phyloP scores from a whole-genome alignment of 176 grass and related monocot genomes.

The Eleusine coracana region DNA sequence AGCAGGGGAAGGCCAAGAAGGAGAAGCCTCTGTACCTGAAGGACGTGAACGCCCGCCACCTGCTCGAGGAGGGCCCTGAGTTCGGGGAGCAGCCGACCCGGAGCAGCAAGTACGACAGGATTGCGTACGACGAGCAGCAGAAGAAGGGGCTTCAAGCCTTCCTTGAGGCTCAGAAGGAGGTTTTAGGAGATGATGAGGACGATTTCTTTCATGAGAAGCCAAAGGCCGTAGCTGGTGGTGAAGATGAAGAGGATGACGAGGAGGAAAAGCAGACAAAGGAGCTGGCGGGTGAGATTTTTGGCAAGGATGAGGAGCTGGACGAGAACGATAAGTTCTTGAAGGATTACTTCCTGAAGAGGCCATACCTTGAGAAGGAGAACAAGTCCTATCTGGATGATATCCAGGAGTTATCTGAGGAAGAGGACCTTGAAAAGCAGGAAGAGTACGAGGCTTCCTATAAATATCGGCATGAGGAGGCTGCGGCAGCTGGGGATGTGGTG shows the following conservation, averaged over 20 bases:
- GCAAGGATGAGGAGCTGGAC: constrained; percentile 68
- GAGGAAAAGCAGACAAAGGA: constrained; percentile 53
- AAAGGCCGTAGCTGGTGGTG: neutral
- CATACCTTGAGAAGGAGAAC: constrained; percentile 52
- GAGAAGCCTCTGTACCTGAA: constrained; percentile 66
- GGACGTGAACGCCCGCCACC: constrained; percentile 76
- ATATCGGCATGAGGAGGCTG: constrained; percentile 81
- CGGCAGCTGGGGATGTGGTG: constrained; percentile 37
- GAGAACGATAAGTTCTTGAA: constrained; percentile 86
- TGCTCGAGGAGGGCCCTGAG: constrained; percentile 82
- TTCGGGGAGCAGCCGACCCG: constrained; percentile 50
- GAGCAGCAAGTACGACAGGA: constrained; percentile 59
- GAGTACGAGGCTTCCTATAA: constrained; percentile 59
- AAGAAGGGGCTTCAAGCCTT: constrained; percentile 72
- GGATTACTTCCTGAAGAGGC: constrained; percentile 65
- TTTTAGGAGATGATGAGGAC: constrained; percentile 40
- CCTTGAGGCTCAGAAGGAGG: constrained; percentile 68
- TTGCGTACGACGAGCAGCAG: constrained; percentile 75
- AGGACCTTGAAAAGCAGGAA: constrained; percentile 69
- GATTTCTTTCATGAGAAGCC: constrained; percentile 68
- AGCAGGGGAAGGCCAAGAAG: constrained; percentile 56
- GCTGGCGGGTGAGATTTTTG: constrained; percentile 61
- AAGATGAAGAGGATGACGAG: constrained; percentile 54
- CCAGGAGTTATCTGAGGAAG: constrained; percentile 62
- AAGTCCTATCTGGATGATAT: constrained; percentile 45